Base-by-base conservation (phyloP, 805 yeast genomes). In the Saccharomyces kudriavzevii region DNA sequence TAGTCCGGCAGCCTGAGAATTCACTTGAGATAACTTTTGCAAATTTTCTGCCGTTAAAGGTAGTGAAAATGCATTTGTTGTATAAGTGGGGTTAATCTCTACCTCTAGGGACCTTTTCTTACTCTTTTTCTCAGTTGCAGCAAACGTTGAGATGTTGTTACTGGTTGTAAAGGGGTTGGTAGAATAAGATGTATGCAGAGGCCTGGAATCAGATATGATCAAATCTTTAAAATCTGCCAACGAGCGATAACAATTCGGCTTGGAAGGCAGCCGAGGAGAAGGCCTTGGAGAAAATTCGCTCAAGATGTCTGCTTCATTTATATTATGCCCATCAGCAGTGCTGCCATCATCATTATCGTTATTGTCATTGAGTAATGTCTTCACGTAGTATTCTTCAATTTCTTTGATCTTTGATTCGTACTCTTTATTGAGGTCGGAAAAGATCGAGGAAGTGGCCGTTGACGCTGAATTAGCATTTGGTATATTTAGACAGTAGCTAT, bases 351-450 rank as follows among this genome's bases (percentile, higher is more conserved):
- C 48, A 45, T 22, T 29, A 20, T 48, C 30, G 20, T 30, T 48
- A 48, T 47, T 47, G 2, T 67, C 70, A 45, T 58, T 59, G 46
- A 67, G 52, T 52, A 68, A 50, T 25, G 65, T 67, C 56, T 64
- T 65, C 40, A 67, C 45, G 40, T 68, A 68, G 55, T 68, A 66
- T 26, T 65, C 70, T 52, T 68, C 72, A n/a, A 68, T 64, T 51
- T 68, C 72, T 43, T 58, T 63, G 26, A 68, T 58, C 50, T 58
- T 56, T 11, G 56, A 30, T 26, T 58, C 63, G 52, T 66, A 63
- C 22, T 59, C 60, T 45, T 52, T 52, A 11, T 62, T 66, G 17
- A 60, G 59, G 29, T 54, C 56, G 4, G 70, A 64, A 52, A 66
- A 66, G 4, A 65, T 56, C 1, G 70, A 66, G 29, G 67, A 62